phyloP scores from a whole-genome alignment of 257 asterid genomes.

The Solanum arcanum region DNA sequence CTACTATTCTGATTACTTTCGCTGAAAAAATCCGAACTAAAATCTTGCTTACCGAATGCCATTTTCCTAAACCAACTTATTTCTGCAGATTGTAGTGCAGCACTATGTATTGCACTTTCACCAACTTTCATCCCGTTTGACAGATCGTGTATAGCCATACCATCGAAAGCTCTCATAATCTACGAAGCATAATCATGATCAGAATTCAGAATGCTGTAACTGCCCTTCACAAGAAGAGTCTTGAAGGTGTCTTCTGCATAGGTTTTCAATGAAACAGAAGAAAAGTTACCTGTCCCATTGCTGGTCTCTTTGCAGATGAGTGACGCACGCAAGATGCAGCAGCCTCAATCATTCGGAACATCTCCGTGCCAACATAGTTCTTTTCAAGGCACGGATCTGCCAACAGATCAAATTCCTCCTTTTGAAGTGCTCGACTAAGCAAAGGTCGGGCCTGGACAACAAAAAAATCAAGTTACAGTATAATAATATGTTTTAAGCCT shows the following conservation, averaged over 20 bases:
- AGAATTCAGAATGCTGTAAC: neutral
- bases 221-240: neutral
- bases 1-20: constrained; percentile 29
- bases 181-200: constrained; percentile 8
- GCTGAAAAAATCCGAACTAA: constrained; percentile 56
- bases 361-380: constrained; percentile 46
- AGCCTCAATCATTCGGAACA: constrained; percentile 65
- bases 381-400: constrained; percentile 70
- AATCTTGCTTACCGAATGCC: constrained; percentile 78
- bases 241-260: neutral
- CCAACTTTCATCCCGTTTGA: constrained; percentile 89
- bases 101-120: constrained; percentile 58
- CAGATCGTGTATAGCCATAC: constrained; percentile 47
- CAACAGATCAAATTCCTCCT: constrained; percentile 41
- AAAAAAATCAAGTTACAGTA: neutral
- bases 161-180: constrained; percentile 86
- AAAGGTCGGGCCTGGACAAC: constrained; percentile 80
- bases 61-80: constrained; percentile 63
- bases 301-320: constrained; percentile 77
- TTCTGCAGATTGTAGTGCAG: constrained; percentile 75
- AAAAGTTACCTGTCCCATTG: constrained; percentile 71
- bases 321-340: constrained; percentile 96
- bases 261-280: neutral
- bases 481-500: neutral
- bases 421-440: constrained; percentile 55